Conservation (phyloP, 1,284 basidiomycete genomes). For the Gymnopus androsaceus region DNA sequence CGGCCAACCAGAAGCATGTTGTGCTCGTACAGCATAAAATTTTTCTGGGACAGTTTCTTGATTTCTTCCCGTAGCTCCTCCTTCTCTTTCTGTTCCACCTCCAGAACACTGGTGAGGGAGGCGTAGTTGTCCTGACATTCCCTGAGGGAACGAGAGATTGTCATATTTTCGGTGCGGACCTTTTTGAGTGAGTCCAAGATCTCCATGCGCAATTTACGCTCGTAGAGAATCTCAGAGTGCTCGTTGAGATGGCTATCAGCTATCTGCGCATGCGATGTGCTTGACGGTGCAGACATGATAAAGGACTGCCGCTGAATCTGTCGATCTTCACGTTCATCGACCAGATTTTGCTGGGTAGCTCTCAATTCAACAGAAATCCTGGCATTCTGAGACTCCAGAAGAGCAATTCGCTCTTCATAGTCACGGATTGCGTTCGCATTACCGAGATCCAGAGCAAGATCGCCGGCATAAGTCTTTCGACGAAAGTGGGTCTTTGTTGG, state of each 20-base stretch:
- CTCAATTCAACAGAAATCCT: slow-evolving; percentile 25
- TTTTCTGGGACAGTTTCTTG: slow-evolving; percentile 19
- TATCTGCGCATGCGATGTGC: slow-evolving; percentile 4
- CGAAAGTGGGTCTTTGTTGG: slow-evolving; percentile 14
- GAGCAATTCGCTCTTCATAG: slow-evolving; percentile 26
- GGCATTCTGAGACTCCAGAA: slow-evolving; percentile 24
- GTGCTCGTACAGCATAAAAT: slow-evolving; percentile 28
- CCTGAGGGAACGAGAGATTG: slow-evolving; percentile 24
- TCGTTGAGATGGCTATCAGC: slow-evolving; percentile 17
- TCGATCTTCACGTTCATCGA: slow-evolving; percentile 24
- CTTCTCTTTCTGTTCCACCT: slow-evolving; percentile 22
- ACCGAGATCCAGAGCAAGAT: slow-evolving; percentile 20
- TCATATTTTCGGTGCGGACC: slow-evolving; percentile 26
- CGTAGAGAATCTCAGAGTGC: slow-evolving; percentile 23
- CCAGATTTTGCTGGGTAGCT: slow-evolving; percentile 22
- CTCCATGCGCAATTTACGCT: slow-evolving; percentile 25
- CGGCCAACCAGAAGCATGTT: slow-evolving; percentile 28
- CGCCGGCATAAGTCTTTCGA: slow-evolving; percentile 25
- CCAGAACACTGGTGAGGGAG: slow-evolving; percentile 21
- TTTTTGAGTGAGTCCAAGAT: slow-evolving; percentile 27
- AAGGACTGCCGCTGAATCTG: slow-evolving; percentile 13
- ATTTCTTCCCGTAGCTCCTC: slow-evolving; percentile 22
- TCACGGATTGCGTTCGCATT: slow-evolving; percentile 21
- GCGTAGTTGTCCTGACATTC: slow-evolving; percentile 21
- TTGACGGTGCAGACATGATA: slow-evolving; percentile 7